These are phyloP conservation scores for Desmodesmus armatus DNA, from an alignment of 139 green algal genomes.

Conservation along the genomic window DNA sequence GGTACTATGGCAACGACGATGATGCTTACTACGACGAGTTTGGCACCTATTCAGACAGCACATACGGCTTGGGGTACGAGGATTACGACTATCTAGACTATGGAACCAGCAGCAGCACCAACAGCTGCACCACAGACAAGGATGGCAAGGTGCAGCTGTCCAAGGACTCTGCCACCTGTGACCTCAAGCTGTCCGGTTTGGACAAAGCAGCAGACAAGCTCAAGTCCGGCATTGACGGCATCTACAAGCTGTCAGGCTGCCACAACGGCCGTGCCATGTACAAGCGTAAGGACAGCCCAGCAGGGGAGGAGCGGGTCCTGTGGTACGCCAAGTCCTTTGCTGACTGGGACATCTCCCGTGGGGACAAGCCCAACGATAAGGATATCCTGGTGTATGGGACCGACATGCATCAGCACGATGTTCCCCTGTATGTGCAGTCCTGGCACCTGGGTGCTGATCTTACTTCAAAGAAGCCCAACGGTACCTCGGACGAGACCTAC, in stretches of 20 bases:
- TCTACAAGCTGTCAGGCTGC: conserved; percentile 65
- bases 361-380: conserved; percentile 57
- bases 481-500: conserved; percentile 51
- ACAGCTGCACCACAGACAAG: conserved; percentile 32
- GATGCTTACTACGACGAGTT: conserved; percentile 43
- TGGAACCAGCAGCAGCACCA: not conserved
- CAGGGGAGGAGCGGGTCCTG: conserved; percentile 55
- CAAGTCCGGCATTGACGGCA: conserved; percentile 59
- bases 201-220: conserved; percentile 52
- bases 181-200: conserved; percentile 40
- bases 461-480: not conserved
- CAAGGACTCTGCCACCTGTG: conserved; percentile 43
- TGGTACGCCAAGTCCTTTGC: conserved; percentile 66
- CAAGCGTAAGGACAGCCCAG: conserved; percentile 53
- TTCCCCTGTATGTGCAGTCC: conserved; percentile 65
- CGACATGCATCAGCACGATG: conserved; percentile 61
- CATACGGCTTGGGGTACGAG: conserved; percentile 39
- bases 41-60: conserved; percentile 24
- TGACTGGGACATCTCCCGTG: conserved; percentile 69
- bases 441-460: conserved; percentile 67
- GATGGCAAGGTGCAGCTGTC: conserved; percentile 42
- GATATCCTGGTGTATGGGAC: conserved; percentile 74
- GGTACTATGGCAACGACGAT: conserved; percentile 43
- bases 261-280: conserved; percentile 72
- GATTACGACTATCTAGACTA: conserved; percentile 51